Evolutionary conservation across 2,329 filamentous ascomycete genomes (phyloP), one percentile per base, ranked within the genome.

Genomic region (Microcyclospora pomicola): DNA sequence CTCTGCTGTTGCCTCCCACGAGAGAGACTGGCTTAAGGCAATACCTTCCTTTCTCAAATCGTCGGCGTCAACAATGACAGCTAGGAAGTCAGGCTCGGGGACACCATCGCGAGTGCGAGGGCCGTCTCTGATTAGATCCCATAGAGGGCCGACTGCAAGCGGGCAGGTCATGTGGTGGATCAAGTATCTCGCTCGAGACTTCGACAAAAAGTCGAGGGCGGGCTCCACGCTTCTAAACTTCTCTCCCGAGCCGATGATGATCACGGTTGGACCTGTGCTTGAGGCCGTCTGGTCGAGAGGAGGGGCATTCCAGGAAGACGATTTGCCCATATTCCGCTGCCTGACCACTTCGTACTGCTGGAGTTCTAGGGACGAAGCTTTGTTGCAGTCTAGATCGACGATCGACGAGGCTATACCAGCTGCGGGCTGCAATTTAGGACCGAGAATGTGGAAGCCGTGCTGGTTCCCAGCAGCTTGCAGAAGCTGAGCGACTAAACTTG

Each of bases 91-190:
- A 9, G 52, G 51, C 27, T 54, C 49, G 13, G 53, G 52, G 6
- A 55, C 39, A 6, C 52, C 51, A 34, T 54, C 49, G 12, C 47
- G 44, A 9, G 48, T 54, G 36, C 47, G 44, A 9, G 54, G 54
- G 16, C 54, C 52, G 48, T 55, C 49, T 16, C 54, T 40, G 15
- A 58, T 55, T 19, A 55, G 43, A 34, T 58, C 53, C 54, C 54
- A 58, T 5, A 58, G 46, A 35, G 44, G 48, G 35, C 54, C 54
- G 14, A 40, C 47, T 3, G 54, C 54, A 24, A 58, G 45, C 3
- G 54, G 54, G 33, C 50, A 46, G 14, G 52, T 55, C 52, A 55
- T 56, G 37, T 55, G 48, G 46, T 58, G 53, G 29, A 58, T 51
- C 37, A 58, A 53, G 29, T 53, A 55, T 31, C 44, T 35, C 14